Evolutionary conservation across 2,329 filamentous ascomycete genomes (phyloP).

Genomic region (Ophidiomyces ophidiicola): DNA sequence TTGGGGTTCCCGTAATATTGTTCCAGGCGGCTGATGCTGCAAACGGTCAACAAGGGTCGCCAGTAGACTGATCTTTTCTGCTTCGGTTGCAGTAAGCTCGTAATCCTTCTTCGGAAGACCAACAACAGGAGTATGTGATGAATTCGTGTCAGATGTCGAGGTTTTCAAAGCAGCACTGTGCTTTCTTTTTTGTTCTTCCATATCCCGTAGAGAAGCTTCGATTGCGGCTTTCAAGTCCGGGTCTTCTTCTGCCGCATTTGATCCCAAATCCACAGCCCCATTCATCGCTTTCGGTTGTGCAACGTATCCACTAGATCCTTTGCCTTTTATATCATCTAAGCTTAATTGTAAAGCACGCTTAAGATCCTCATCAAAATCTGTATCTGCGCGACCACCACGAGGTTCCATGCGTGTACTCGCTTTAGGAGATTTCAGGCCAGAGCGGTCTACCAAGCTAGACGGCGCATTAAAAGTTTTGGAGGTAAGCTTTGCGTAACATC

Average conservation of each 20-base stretch:
- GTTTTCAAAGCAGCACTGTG: conserved; percentile 75
- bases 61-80: conserved; percentile 95
- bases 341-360: conserved; percentile 95
- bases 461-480: conserved; percentile 48
- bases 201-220: conserved; percentile 83
- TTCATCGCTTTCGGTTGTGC: conserved; percentile 44
- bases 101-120: conserved; percentile 78
- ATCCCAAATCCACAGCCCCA: conserved; percentile 18
- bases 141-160: conserved; percentile 49
- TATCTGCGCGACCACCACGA: conserved; percentile 72
- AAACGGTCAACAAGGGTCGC: conserved; percentile 85
- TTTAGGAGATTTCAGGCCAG: conserved; percentile 43
- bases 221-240: conserved; percentile 89
- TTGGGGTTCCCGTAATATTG: conserved; percentile 90
- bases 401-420: conserved; percentile 75
- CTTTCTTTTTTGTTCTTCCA: conserved; percentile 94
- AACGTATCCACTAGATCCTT: conserved; percentile 57
- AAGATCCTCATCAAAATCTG: conserved; percentile 86
- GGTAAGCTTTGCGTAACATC: conserved; percentile 80
- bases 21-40: conserved; percentile 88
- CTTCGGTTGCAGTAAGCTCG: conserved; percentile 83
- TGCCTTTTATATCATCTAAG: conserved; percentile 75
- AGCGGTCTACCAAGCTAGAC: conserved; percentile 30
- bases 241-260: conserved; percentile 66
- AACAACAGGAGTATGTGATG: conserved; percentile 37